Evolutionary conservation across 371 early-diverging fungal genomes (phyloP), one percentile per base, ranked within the genome.

Genomic region (Mortierella sp.): DNA sequence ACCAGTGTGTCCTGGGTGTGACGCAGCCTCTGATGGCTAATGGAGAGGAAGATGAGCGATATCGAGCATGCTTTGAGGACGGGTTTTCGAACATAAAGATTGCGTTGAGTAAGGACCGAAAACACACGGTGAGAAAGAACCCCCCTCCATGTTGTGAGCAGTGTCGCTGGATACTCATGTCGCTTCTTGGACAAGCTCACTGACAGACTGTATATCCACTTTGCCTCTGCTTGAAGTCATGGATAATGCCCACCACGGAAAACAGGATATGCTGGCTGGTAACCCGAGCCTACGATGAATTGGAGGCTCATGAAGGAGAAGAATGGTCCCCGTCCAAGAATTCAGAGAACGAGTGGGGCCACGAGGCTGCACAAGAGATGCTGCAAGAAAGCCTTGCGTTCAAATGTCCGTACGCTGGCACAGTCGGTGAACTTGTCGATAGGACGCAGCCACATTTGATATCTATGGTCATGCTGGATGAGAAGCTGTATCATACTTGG

Each of bases 381-480:
- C n/a, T 31, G 5, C 27, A 47, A 11, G 42, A 54, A 23, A 27
- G 48, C 9, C 47, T 54, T 12, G 49, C 15, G 2, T 49, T 42
- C 39, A 54, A 55, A n/a, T 23, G 41, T 12, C 46, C 27, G 12
- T 28, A n/a, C 37, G 5, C 44, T 1, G 26, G 23, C 4, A 58
- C 56, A 12, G 28, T 55, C 2, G 56, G 50, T 7, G 56, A 54
- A 6, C 37, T 47, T 4, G 30, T 63, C 4, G 50, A 50, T 39
- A 41, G 39, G 21, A 55, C 56, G 0, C 49, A 47, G 6, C 14
- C 41, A 3, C 39, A 55, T 1, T 47, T 32, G 9, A 48, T 63
- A 8, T 55, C 64, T 28, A 63, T 49, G 34, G 50, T 63, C 7
- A 55, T 63, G 31, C 31, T 50, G 21, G 64, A 55, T 19, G 60